These are phyloP conservation scores for Thamnidium elegans DNA, from an alignment of 192 early-diverging fungal species.

Conservation along the genomic window DNA sequence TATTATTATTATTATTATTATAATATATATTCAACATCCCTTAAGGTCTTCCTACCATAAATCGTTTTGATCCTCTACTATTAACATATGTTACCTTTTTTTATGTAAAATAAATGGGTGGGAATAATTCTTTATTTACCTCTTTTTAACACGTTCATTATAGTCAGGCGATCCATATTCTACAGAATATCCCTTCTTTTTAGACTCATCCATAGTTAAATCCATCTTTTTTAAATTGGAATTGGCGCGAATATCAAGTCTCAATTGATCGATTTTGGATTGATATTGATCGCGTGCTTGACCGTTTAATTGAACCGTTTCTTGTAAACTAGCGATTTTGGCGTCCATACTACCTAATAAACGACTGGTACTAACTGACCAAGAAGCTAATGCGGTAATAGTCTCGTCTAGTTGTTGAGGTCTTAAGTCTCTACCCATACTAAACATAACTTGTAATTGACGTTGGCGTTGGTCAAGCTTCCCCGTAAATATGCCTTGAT, in stretches of 20 bases:
- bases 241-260: neutral
- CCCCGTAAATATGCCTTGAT: conserved; percentile 72
- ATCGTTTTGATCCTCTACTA: conserved; percentile 27
- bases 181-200: neutral
- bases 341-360: conserved; percentile 51
- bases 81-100: neutral
- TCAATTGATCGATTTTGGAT: neutral
- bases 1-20: no score
- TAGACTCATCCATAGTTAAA: neutral
- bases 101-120: neutral
- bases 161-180: neutral
- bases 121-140: neutral
- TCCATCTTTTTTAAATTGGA: conserved; percentile 1
- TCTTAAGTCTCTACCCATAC: conserved; percentile 81
- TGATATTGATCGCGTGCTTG: neutral
- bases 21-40: no score
- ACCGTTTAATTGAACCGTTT: neutral
- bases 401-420: conserved; percentile 60
- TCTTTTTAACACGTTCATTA: neutral
- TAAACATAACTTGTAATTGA: conserved; percentile 69
- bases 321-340: conserved; percentile 38
- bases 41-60: conserved; percentile 12
- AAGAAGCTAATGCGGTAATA: conserved; percentile 51
- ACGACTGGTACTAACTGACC: conserved; percentile 58
- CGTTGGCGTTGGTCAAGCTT: conserved; percentile 81